Evolutionary conservation across 2,329 filamentous ascomycete genomes (phyloP), one percentile per base, ranked within the genome.

Genomic region (Xylariaceae sp.): DNA sequence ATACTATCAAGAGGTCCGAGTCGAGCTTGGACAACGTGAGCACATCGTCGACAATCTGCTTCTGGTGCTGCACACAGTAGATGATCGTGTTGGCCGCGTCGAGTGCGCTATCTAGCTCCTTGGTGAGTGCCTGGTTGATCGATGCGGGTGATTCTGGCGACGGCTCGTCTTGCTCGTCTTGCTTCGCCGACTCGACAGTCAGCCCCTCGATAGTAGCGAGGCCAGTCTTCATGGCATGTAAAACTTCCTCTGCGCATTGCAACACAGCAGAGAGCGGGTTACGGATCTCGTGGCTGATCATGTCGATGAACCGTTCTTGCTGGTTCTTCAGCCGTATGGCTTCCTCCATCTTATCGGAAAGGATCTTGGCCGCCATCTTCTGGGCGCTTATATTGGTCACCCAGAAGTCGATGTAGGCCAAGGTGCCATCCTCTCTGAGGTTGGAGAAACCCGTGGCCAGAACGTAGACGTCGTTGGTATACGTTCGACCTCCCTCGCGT

Each of bases 11-110:
- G 57, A 88, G 74, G 27, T 82, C 81, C 3, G 83, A 85, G 54
- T 90, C 84, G 19, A 90, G 71, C 56, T 89, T 86, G 3, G 80
- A 85, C 51, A 85, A 71, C 8, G 80, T 85, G 27, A 87, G 63
- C 17, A 86, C 81, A 53, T 86, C 82, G 52, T 86, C 81, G n/a
- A 86, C 79, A 31, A 87, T 85, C 7, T 80, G 68, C 60, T 88
- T 88, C 56, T 90, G 85, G 59, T 90, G 85, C 51, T 86, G 80
- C 1, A 85, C 81, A 50, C 85, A 90, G 8, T 85, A 73, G 17
- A 81, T 75, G 45, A 92, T 89, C 0, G 83, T 89, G 54, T 88
- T 81, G 3, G 83, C 81, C 12, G 83, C 83, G 48, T 88, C 83
- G 32, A 85, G 74, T 42, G 80, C 81, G 50, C 72, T 76, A 6